Evolutionary conservation across 352 stramenopile genomes (phyloP), one percentile per base, ranked within the genome.

Genomic region (Pythium vanterpoolii): DNA sequence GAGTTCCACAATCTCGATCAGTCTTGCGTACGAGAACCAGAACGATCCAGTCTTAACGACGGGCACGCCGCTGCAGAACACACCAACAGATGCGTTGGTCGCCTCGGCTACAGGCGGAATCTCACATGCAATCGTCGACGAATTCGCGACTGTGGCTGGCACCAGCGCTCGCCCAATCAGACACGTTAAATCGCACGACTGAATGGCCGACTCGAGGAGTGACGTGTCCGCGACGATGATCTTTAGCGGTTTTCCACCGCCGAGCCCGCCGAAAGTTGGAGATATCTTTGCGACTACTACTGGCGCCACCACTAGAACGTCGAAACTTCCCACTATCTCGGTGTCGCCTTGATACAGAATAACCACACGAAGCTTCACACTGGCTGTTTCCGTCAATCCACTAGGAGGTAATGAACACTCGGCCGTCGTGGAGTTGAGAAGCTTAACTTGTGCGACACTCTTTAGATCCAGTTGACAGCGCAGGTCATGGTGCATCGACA

Each of bases 1-100:
- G 3, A 68, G 8, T 18, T 50, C 39, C 3, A 40, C 5, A 18
- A 68, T 48, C 44, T 48, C 31, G 23, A 68, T 59, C 38, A 56
- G 16, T 4, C 21, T 23, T 26, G 39, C 34, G 33, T 64, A 68
- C n/a, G 31, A 40, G 14, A 44, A 64, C 52, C 38, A 68, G 5
- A 60, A 3, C 6, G 26, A 6, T 3, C 46, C 39, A 13, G 23
- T 24, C n/a, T 40, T 44, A 6, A 60, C 28, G 0, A 68, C 16
- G 6, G 42, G 24, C 11, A 39, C 30, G 27, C 33, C 26, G 9
- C 43, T 42, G 24, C 47, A 62, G 4, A 62, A 60, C 3, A 68
- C 36, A 34, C 16, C 28, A 18, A 68, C 54, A 1, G 59, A 52
- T 4, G 24, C 59, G 8, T 66, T 56, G 7, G n/a, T 50, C 24